phyloP scores from a whole-genome alignment of 768 basidiomycete species.

The Boletellus ananas region DNA sequence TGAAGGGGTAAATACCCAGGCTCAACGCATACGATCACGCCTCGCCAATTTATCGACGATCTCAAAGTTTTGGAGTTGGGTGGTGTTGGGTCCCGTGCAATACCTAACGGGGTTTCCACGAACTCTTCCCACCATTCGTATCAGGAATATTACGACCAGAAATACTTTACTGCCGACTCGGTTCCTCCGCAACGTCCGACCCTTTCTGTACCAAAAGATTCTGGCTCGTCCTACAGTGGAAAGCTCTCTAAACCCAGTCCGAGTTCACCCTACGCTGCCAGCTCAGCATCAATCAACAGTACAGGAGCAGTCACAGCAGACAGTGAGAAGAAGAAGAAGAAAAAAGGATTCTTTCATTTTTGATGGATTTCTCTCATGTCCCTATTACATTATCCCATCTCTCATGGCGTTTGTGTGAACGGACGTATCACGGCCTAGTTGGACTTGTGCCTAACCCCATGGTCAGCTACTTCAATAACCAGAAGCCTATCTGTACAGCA shows the following conservation, averaged over 20 bases:
- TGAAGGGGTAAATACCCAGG: constrained; percentile 43
- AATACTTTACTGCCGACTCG: constrained; percentile 51
- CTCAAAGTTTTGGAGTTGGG: constrained; percentile 81
- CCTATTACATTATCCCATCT: not conserved
- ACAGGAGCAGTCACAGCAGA: constrained; percentile 36
- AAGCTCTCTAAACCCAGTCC: constrained; percentile 36
- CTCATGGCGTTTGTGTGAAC: not conserved
- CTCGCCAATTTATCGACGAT: constrained; percentile 81
- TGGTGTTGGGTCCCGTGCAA: constrained; percentile 74
- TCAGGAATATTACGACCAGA: constrained; percentile 79
- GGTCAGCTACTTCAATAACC: constrained; percentile 3
- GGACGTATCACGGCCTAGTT: not conserved
- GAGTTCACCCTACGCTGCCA: constrained; percentile 50
- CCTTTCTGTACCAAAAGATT: constrained; percentile 27
- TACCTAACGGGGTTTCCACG: constrained; percentile 67
- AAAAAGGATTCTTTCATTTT: constrained; percentile 67
- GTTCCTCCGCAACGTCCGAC: constrained; percentile 30
- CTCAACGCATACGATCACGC: constrained; percentile 84
- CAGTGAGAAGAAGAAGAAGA: constrained; percentile 75
- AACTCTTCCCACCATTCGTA: constrained; percentile 46
- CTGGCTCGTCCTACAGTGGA: constrained; percentile 15
- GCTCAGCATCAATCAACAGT: constrained; percentile 43
- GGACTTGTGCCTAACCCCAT: not conserved
- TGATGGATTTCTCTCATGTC: constrained; percentile 21
- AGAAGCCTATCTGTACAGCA: constrained; percentile 7